These are phyloP conservation scores for Arachis stenosperma DNA, from an alignment of 306 rosid species.

Conservation along the genomic window DNA sequence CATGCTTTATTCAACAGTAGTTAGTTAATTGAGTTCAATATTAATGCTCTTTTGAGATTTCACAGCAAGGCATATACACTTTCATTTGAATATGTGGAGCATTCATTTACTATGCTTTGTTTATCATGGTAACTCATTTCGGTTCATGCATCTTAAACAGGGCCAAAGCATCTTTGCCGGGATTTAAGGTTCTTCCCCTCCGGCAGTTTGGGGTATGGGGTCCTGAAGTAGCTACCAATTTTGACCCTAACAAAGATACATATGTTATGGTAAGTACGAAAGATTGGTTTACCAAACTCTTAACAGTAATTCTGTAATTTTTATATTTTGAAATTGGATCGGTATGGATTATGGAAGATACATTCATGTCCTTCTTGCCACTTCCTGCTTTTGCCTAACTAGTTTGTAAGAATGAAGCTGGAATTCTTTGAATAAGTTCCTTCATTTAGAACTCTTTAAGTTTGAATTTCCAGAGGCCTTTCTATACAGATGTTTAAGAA, in stretches of 20 bases:
- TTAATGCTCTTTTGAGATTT: slow-evolving; percentile 21
- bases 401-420: slow-evolving; percentile 7
- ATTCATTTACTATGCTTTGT: slow-evolving; percentile 30
- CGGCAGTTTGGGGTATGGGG: slow-evolving; percentile 93
- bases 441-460: not conserved
- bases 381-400: not conserved
- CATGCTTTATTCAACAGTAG: slow-evolving; percentile 5
- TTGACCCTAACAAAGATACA: slow-evolving; percentile 78
- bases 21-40: slow-evolving; percentile 1
- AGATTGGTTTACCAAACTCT: slow-evolving; percentile 6
- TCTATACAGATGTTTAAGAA: slow-evolving; percentile 26
- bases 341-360: slow-evolving; percentile 8
- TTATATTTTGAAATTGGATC: not conserved
- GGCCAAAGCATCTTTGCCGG: slow-evolving; percentile 80
- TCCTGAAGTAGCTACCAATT: slow-evolving; percentile 69
- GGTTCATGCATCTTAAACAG: slow-evolving; percentile 54
- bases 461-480: slow-evolving; percentile 8
- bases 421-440: slow-evolving; percentile 16
- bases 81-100: slow-evolving; percentile 16
- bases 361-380: slow-evolving; percentile 7
- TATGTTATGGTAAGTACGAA: slow-evolving; percentile 71
- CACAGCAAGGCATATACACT: slow-evolving; percentile 10
- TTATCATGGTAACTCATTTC: slow-evolving; percentile 18
- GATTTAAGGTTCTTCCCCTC: slow-evolving; percentile 86
- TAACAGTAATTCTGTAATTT: not conserved